Conservation (phyloP, 257 asterid species). For the Nicotiana noctiflora region DNA sequence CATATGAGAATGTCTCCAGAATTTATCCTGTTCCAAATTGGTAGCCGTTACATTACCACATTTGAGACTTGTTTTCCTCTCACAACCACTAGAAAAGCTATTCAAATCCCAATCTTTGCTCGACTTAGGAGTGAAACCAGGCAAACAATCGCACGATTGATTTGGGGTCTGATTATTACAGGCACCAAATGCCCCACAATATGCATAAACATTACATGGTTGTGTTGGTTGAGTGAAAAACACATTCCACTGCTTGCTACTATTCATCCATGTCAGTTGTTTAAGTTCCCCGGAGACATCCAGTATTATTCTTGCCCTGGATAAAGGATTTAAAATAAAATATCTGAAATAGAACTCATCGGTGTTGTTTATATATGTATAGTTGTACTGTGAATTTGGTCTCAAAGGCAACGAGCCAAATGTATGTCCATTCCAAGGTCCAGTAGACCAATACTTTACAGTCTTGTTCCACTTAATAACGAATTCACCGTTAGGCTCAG, state of each 20-base stretch:
- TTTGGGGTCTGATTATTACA: neutral
- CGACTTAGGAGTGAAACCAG: no score
- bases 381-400: slow-evolving; percentile 15
- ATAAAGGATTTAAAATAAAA: neutral
- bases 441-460: no score
- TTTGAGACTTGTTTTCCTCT: no score
- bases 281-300: slow-evolving; percentile 22
- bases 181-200: no score
- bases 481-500: slow-evolving; percentile 35
- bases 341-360: slow-evolving; percentile 35
- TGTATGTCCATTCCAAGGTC: slow-evolving; percentile 17
- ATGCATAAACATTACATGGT: slow-evolving; percentile 7
- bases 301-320: slow-evolving; percentile 10
- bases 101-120: no score
- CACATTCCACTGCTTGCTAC: neutral
- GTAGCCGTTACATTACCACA: no score
- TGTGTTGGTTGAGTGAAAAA: slow-evolving; percentile 25
- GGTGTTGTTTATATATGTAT: slow-evolving; percentile 11
- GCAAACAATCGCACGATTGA: neutral
- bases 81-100: no score
- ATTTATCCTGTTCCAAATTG: no score
- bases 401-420: neutral
- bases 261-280: slow-evolving; percentile 25
- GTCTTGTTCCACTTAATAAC: neutral
- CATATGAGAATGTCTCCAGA: no score